Base-by-base conservation (phyloP, 2,329 filamentous ascomycete species). In the Botryotinia convoluta region DNA sequence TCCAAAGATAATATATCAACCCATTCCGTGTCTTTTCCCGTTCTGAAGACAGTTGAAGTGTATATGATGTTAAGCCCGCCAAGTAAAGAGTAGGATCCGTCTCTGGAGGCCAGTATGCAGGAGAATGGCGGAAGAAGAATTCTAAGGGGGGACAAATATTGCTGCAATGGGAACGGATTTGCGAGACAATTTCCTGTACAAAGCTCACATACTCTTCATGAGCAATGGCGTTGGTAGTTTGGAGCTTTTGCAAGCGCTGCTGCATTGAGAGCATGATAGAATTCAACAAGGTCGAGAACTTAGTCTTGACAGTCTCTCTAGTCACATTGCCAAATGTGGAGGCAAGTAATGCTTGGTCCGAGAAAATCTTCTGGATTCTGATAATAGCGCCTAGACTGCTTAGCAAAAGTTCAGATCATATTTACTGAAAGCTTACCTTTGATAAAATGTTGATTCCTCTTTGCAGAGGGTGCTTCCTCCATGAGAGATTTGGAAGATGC, bases 1-100 rank as follows among this genome's bases (percentile, higher is more conserved):
- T 78, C 69, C 76, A 77, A 9, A 81, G 75, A 72, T 80, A 81
- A 70, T 79, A 75, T 60, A 80, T 80, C 16, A 80, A 73, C 44
- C 77, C 76, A 12, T 73, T 75, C 16, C 76, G 72, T 54, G 75
- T 73, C 45, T 74, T 77, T 65, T 74, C 72, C 3, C 71, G 73
- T 14, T 78, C 74, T 26, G 72, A 71, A 51, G 60, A 60, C 14
- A 80, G 74, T 20, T 78, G 75, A 42, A 78, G 68, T 29, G 75
- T 77, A 63, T 80, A 81, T 14, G 78, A 76, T 32, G 76, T 74
- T 12, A 81, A 72, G 16, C 78, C 79, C 37, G 79, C 76, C n/a
- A 74, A 75, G 57, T 77, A 79, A 26, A 79, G 74, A 39, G 74
- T 76, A 39, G 79, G 79, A 74, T 81, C 79, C 5, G 71, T 73